These are phyloP conservation scores for Sphagnurus paluster DNA, from an alignment of 1,284 basidiomycete species.

Conservation along the genomic window DNA sequence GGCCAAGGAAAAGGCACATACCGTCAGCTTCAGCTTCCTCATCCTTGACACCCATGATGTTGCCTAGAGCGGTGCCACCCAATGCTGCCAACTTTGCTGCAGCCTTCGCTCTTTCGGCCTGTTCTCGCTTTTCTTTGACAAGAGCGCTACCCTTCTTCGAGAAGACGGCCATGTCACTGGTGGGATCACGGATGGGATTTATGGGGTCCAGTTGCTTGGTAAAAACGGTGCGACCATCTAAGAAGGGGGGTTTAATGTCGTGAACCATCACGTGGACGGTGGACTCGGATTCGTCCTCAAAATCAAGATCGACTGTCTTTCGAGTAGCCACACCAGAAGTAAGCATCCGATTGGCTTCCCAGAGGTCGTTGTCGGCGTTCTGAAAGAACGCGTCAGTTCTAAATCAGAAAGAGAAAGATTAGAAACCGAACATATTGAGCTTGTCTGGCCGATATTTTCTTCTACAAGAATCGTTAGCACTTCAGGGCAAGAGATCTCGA, in stretches of 20 bases:
- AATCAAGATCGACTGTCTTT: slow-evolving; percentile 84
- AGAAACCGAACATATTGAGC: slow-evolving; percentile 84
- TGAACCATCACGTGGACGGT: slow-evolving; percentile 97
- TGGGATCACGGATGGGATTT: slow-evolving; percentile 92
- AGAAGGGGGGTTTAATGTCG: slow-evolving; percentile 95
- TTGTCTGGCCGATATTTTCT: slow-evolving; percentile 87
- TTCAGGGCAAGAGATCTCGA: not conserved
- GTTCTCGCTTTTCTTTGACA: slow-evolving; percentile 94
- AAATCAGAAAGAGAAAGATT: not conserved
- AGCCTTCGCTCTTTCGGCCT: slow-evolving; percentile 93
- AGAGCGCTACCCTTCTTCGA: slow-evolving; percentile 93
- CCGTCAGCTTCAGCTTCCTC: slow-evolving; percentile 88
- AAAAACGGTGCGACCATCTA: slow-evolving; percentile 94
- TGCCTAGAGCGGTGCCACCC: slow-evolving; percentile 92
- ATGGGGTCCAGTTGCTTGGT: slow-evolving; percentile 97
- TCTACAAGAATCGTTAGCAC: slow-evolving; percentile 38
- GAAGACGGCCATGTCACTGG: slow-evolving; percentile 95
- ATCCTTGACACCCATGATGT: slow-evolving; percentile 97
- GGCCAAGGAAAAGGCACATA: slow-evolving; percentile 41
- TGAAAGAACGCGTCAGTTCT: slow-evolving; percentile 29
- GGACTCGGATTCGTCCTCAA: slow-evolving; percentile 93
- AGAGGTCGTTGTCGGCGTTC: slow-evolving; percentile 97
- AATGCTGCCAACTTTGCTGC: slow-evolving; percentile 93
- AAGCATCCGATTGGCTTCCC: slow-evolving; percentile 98
- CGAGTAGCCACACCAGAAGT: slow-evolving; percentile 93